Percentiles rank a stretch among this genome's conserved stretches.
These are phyloP conservation scores for Malania oleifera DNA, from an alignment of 164 flowering plant genomes.

Conservation along the genomic window DNA sequence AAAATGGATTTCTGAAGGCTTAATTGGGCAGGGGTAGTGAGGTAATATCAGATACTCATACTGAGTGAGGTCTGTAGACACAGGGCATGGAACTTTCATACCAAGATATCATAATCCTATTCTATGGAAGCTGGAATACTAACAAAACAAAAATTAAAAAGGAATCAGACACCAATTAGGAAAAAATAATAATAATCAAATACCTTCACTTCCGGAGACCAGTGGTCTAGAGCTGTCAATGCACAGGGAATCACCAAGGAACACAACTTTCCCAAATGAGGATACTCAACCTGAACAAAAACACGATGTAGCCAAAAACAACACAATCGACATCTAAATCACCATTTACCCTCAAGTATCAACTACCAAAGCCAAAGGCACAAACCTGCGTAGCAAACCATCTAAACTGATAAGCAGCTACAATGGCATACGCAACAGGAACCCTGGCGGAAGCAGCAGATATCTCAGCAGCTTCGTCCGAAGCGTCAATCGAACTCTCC, in stretches of 20 bases:
- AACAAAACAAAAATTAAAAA: constrained; percentile 1
- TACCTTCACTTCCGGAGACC: constrained; percentile 95
- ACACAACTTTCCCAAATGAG: constrained; percentile 65
- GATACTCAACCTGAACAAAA: constrained; percentile 47
- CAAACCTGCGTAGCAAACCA: constrained; percentile 83
- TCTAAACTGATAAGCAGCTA: constrained; percentile 85
- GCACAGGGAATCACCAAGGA: constrained; percentile 81
- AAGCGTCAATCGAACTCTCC: constrained; percentile 59
- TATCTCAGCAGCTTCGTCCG: constrained; percentile 43
- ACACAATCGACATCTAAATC: background rate
- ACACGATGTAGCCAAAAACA: background rate
- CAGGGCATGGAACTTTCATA: no score
- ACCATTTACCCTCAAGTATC: background rate
- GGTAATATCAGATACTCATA: no score
- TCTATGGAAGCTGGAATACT: background rate
- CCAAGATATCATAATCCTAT: background rate
- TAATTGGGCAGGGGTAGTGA: no score
- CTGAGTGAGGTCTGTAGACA: no score
- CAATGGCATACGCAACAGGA: constrained; percentile 66
- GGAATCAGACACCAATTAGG: background rate
- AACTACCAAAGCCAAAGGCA: background rate
- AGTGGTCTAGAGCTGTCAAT: constrained; percentile 88
- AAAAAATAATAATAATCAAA: no score
- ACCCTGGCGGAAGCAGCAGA: constrained; percentile 66
- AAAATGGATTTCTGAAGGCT: no score